Percentiles rank a stretch among this genome's conserved stretches.
Evolutionary conservation across 2,329 filamentous ascomycete genomes (phyloP).

Genomic region (Cladosporium sp.): DNA sequence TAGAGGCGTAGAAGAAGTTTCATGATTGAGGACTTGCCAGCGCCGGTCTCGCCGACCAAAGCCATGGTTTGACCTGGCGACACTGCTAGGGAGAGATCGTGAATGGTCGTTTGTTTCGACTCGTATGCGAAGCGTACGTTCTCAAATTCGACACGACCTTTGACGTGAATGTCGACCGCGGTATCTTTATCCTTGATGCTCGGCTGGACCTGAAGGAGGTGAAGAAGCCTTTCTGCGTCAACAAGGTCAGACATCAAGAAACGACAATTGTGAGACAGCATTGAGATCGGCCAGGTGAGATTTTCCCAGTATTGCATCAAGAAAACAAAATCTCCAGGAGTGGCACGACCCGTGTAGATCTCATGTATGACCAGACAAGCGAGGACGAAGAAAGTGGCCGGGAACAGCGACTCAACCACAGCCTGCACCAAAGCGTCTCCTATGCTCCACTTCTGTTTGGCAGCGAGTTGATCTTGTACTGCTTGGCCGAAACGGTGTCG

Average conservation of each 20-base stretch:
- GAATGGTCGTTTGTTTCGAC: conserved; percentile 53
- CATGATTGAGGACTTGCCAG: conserved; percentile 64
- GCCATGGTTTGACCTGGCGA: conserved; percentile 57
- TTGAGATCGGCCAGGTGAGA: conserved; percentile 53
- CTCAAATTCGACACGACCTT: conserved; percentile 57
- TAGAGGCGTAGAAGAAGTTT: conserved; percentile 65
- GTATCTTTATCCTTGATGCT: conserved; percentile 53
- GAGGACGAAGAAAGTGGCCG: conserved; percentile 16
- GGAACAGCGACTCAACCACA: conserved; percentile 2
- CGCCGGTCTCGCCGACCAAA: conserved; percentile 63
- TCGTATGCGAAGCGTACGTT: conserved; percentile 61
- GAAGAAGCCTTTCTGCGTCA: conserved; percentile 64
- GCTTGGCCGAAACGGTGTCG: conserved; percentile 14
- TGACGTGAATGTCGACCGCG: conserved; percentile 49
- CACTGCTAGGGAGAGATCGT: conserved; percentile 52
- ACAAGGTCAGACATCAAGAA: conserved; percentile 50
- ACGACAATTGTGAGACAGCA: conserved; percentile 45
- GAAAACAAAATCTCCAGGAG: conserved; percentile 61
- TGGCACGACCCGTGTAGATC: conserved; percentile 3
- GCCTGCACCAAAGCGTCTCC: conserved; percentile 4
- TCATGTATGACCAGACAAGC: conserved; percentile 18
- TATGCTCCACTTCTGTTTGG: conserved; percentile 7
- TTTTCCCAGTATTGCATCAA: conserved; percentile 67
- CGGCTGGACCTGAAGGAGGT: conserved; percentile 60
- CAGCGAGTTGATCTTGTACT: conserved; percentile 6